These are phyloP conservation scores for Exutisphaerella laricina DNA, from an alignment of 2,329 filamentous ascomycete genomes.

Conservation along the genomic window DNA sequence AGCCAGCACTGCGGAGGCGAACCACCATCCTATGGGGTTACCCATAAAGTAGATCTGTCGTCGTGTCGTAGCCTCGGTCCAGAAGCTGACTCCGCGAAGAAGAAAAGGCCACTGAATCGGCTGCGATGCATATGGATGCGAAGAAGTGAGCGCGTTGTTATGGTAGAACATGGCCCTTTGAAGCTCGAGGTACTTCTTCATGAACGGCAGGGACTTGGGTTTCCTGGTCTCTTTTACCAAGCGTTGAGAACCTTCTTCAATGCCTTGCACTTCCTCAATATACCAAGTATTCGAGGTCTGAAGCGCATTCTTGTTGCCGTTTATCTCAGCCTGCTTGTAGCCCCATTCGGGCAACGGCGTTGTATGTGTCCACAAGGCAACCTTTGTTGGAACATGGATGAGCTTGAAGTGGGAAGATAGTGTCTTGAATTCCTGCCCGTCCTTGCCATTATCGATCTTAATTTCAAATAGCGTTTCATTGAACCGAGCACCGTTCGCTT, in stretches of 20 bases:
- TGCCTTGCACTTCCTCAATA: slow-evolving; percentile 81
- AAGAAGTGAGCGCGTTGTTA: slow-evolving; percentile 96
- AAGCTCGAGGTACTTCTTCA: slow-evolving; percentile 92
- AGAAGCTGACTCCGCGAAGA: slow-evolving; percentile 95
- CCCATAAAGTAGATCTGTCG: slow-evolving; percentile 98
- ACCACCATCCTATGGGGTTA: slow-evolving; percentile 96
- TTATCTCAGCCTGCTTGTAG: slow-evolving; percentile 97
- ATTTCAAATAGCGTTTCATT: slow-evolving; percentile 94
- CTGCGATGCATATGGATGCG: slow-evolving; percentile 90
- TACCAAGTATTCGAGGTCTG: slow-evolving; percentile 93
- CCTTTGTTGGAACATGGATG: slow-evolving; percentile 87
- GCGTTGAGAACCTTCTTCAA: slow-evolving; percentile 66
- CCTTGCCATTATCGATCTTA: slow-evolving; percentile 79
- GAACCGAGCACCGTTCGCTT: slow-evolving; percentile 66
- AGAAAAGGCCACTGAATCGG: slow-evolving; percentile 98
- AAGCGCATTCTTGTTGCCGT: slow-evolving; percentile 92
- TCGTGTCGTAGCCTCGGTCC: slow-evolving; percentile 91
- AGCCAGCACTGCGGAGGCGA: slow-evolving; percentile 83
- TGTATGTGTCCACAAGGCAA: slow-evolving; percentile 98
- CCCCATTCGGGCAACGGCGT: slow-evolving; percentile 96
- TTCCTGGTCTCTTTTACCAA: slow-evolving; percentile 69
- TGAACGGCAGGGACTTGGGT: slow-evolving; percentile 79
- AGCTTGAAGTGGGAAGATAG: slow-evolving; percentile 93
- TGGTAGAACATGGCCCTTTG: slow-evolving; percentile 99
- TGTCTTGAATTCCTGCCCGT: slow-evolving; percentile 77